phyloP scores from a whole-genome alignment of 2,329 filamentous ascomycete genomes.

The Trichoderma gracile region DNA sequence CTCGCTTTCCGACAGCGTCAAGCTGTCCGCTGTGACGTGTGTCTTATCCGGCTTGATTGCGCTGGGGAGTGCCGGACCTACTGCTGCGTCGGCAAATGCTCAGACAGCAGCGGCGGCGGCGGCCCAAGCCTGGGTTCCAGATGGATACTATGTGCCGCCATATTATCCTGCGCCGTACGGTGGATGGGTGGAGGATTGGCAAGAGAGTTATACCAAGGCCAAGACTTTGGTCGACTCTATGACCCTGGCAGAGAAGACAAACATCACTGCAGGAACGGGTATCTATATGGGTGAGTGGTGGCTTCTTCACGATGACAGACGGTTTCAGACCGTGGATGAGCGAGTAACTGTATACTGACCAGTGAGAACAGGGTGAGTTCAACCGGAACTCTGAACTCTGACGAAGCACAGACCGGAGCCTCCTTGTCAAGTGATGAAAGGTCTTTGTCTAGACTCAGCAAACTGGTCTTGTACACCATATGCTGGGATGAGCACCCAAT shows the following conservation, averaged over 20 bases:
- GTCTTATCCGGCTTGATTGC: constrained; percentile 12
- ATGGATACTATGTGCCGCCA: constrained; percentile 46
- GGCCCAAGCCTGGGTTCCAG: constrained; percentile 23
- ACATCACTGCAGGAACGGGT: constrained; percentile 71
- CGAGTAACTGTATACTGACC: constrained; percentile 1
- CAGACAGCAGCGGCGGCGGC: not conserved
- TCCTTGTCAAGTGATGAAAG: not conserved
- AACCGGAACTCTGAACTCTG: not conserved
- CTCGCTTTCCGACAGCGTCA: constrained; percentile 8
- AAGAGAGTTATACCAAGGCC: constrained; percentile 69
- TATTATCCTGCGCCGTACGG: constrained; percentile 74
- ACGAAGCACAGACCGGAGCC: not conserved
- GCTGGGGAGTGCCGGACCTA: constrained; percentile 11
- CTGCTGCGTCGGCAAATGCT: constrained; percentile 4
- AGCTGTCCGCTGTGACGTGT: constrained; percentile 20
- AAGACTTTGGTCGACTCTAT: constrained; percentile 68
- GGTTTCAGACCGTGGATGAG: not conserved
- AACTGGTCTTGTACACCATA: not conserved
- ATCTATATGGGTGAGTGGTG: constrained; percentile 62
- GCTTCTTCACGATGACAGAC: not conserved
- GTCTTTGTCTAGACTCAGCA: not conserved
- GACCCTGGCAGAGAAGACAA: constrained; percentile 80
- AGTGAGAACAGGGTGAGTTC: constrained; percentile 21
- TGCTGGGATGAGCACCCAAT: not conserved
- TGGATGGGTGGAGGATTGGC: constrained; percentile 70